Evolutionary conservation across 306 rosid species (phyloP).

Genomic region (Mimosa pudica): DNA sequence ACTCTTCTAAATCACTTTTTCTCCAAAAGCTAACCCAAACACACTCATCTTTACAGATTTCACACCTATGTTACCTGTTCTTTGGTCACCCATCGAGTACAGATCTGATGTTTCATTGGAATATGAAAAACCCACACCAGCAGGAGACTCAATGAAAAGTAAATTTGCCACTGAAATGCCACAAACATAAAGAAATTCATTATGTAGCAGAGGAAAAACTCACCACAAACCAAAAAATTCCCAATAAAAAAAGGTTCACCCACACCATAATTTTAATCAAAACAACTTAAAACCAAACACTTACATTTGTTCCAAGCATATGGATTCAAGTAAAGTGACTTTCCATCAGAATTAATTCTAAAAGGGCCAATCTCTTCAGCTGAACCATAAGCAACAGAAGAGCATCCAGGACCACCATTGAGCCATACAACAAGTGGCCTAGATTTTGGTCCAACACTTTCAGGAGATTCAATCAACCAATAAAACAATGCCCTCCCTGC

Average conservation of each 20-base stretch:
- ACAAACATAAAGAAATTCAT: constrained; percentile 7
- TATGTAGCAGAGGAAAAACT: background rate
- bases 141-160: constrained; percentile 93
- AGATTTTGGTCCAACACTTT: constrained; percentile 54
- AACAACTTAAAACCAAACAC: constrained; percentile 19
- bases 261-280: background rate
- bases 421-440: constrained; percentile 95
- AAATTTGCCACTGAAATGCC: constrained; percentile 82
- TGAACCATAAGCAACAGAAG: constrained; percentile 94
- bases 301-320: constrained; percentile 93
- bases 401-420: constrained; percentile 98
- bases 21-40: too few species aligned
- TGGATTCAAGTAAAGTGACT: constrained; percentile 78
- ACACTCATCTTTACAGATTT: background rate
- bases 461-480: constrained; percentile 85
- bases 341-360: constrained; percentile 76
- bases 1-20: too few species aligned
- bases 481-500: constrained; percentile 90
- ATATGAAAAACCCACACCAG: constrained; percentile 96
- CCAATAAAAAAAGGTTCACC: background rate
- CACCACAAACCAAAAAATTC: background rate
- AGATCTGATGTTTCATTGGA: constrained; percentile 76
- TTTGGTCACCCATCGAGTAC: constrained; percentile 81
- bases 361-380: constrained; percentile 97
- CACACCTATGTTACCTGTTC: constrained; percentile 60